Conservation (phyloP, 1,139 yeast genomes). For the Geotrichum histeridarum region DNA sequence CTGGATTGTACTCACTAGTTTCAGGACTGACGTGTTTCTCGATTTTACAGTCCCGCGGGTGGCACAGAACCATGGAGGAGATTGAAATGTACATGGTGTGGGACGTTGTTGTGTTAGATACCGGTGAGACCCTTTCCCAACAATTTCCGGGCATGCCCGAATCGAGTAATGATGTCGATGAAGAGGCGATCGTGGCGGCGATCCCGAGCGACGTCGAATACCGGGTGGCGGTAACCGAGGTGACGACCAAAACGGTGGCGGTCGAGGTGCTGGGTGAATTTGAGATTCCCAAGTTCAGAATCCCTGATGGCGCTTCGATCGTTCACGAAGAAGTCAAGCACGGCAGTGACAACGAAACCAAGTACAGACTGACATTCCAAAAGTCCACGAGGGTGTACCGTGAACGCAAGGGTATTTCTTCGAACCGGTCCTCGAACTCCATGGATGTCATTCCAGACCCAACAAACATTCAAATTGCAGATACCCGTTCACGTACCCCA, state of each 20-base stretch:
- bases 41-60: constrained; percentile 32
- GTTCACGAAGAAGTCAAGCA: constrained; percentile 23
- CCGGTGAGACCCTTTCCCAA: constrained; percentile 33
- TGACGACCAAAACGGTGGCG: constrained; percentile 24
- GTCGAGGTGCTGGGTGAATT: constrained; percentile 25
- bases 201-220: constrained; percentile 31
- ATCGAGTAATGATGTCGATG: constrained; percentile 23
- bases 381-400: constrained; percentile 23
- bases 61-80: constrained; percentile 29
- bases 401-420: constrained; percentile 24
- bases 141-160: constrained; percentile 28
- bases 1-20: constrained; percentile 31
- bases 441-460: constrained; percentile 6
- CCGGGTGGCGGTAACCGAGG: constrained; percentile 27
- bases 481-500: not conserved
- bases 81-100: constrained; percentile 32
- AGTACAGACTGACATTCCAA: constrained; percentile 26
- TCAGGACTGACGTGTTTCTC: constrained; percentile 34
- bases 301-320: constrained; percentile 28
- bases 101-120: constrained; percentile 36
- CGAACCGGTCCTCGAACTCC: constrained; percentile 4
- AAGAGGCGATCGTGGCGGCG: constrained; percentile 27
- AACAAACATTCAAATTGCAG: not conserved
- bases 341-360: constrained; percentile 17
- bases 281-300: constrained; percentile 20